Evolutionary conservation across 371 early-diverging fungal species (phyloP), one percentile per base, ranked within the genome.

Genomic region (Actinomucor elegans): DNA sequence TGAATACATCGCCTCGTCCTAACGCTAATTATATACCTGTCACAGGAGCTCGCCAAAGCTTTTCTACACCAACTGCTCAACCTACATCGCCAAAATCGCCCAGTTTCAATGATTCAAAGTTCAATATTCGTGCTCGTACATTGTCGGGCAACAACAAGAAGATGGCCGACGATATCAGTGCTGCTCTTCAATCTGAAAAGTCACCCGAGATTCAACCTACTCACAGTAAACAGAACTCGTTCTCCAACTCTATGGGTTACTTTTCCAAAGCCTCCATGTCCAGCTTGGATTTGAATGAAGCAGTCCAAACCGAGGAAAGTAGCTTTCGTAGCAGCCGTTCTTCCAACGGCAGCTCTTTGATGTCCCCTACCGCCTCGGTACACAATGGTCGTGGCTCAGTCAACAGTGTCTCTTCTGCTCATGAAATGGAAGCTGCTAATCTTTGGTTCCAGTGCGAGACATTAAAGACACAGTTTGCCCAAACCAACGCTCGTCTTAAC

Each of bases 381-480:
- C 24, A 41, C 6, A 26, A 21, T 5, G 24, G 31, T 8, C 23
- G 32, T 12, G 34, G 32, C 15, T 23, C 48, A 14, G 35, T n/a
- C 3, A 42, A 52, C 18, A 34, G 15, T 11, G 27, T 7, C 4
- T 12, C 32, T 27, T 2, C 41, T 14, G 33, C n/a, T 21, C 6
- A 20, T 33, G 12, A 27, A 18, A 23, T 8, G 6, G 52, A 52
- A 21, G 62, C 62, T 20, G 57, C 63, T 24, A 24, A 48, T 23
- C 63, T 63, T 26, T 63, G 64, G 64, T 63, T 63, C 45, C 58
- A 63, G 31, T 46, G 41, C 12, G 64, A 63, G 17, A 47, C 64
- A 5, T 35, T 63, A 14, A 63, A 63, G 26, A 63, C 64, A 8
- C 53, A 63, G 36, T 45, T 49, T 46, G 64, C 64, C 7, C 64